Percentiles rank a stretch among this genome's conserved stretches.
phyloP scores from a whole-genome alignment of 305 asterid species.

The Ajuga reptans region DNA sequence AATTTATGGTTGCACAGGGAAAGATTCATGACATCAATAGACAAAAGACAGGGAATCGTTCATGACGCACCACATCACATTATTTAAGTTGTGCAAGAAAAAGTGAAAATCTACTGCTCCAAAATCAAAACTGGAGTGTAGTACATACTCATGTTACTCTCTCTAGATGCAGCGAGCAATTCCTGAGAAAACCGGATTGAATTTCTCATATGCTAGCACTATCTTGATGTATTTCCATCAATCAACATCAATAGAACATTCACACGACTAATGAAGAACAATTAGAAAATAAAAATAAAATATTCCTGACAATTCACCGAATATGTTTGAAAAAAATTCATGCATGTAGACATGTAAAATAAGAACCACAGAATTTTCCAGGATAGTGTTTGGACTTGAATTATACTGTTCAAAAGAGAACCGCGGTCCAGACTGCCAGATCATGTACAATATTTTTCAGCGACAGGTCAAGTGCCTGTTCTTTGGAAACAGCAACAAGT shows the following conservation, averaged over 20 bases:
- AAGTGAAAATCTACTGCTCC: too few relatives aligned
- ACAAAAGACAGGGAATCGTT: too few relatives aligned
- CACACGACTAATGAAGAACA: neutral
- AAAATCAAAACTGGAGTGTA: too few relatives aligned
- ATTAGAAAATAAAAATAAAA: neutral
- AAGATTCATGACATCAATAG: neutral
- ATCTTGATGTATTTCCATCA: neutral
- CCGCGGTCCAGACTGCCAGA: neutral
- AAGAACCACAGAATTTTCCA: neutral
- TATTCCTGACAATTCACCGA: neutral
- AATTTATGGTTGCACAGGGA: neutral
- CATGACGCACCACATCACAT: neutral
- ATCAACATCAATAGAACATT: neutral
- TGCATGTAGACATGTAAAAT: neutral
- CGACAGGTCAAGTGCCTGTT: neutral
- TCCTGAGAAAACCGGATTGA: neutral
- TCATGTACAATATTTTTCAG: neutral
- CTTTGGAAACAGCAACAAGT: too few relatives aligned
- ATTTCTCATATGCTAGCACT: neutral
- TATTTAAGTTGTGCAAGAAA: neutral
- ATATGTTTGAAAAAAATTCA: neutral
- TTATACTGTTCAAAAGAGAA: neutral
- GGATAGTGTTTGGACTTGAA: neutral
- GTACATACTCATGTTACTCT: too few relatives aligned
- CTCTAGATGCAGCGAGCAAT: too few relatives aligned